Evolutionary conservation across 805 yeast genomes (phyloP), one percentile per base, ranked within the genome.

Genomic region (Ogataea salicorniae): DNA sequence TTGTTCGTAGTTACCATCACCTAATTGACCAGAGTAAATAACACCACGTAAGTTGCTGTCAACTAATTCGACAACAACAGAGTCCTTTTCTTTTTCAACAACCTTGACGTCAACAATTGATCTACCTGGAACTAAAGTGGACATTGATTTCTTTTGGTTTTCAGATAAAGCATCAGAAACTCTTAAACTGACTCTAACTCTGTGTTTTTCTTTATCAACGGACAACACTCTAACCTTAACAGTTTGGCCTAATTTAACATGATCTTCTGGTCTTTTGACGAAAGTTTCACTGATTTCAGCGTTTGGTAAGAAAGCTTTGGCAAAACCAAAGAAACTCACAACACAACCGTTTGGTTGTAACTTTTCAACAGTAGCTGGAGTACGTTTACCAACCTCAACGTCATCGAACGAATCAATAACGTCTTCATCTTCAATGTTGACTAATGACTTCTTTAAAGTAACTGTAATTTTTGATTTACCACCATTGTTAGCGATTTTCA

Each of bases 261-360:
- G 85, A 55, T 90, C 92, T 54, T 77, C 79, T 17, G 96, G 90
- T 46, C 80, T 79, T 44, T 73, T 75, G 37, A 91, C 94, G 63
- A 78, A 87, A 1, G 96, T 81, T 67, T 94, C 98, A 46, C 95
- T 84, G 58, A 94, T 87, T 70, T 94, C 98, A 46, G 83, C 73
- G 54, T 83, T 80, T 31, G 99, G 98, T 51, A 94, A 71, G 63
- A 80, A 91, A 0, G 90, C 99, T 54, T 75, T 79, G 39, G 87
- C 64, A 45, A 75, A 74, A 46, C 94, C 95, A 60, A 88, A 91
- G 61, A 94, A 90, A 15, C 90, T 79, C 6, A 94, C 81, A 39
- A 90, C 70, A 41, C 87, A 95, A 58, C 99, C 99, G 48, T 76
- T 73, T 48, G 83, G 81, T 42, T 79, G 79, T 56, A 92, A 77